These are phyloP conservation scores for Beverwykella pulmonaria DNA, from an alignment of 495 filamentous ascomycete species.

Conservation along the genomic window DNA sequence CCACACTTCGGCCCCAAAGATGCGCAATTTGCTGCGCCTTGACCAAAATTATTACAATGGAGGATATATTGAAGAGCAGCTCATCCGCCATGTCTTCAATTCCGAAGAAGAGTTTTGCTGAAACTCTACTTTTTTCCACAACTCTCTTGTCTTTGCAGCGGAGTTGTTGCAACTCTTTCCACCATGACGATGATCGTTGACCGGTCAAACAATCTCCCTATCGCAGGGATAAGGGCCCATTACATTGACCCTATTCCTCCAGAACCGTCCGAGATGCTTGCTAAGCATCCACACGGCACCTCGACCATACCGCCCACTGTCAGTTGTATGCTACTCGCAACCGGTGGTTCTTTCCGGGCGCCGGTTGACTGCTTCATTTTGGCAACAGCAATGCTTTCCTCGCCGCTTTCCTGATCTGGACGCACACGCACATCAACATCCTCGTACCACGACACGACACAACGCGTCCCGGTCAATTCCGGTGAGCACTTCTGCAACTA, in stretches of 20 bases:
- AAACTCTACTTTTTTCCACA: neutral
- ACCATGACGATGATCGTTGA: neutral
- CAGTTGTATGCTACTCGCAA: neutral
- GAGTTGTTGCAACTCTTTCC: neutral
- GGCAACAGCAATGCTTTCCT: neutral
- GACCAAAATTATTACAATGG: too few relatives aligned
- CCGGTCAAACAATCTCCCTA: neutral
- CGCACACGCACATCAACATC: neutral
- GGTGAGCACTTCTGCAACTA: neutral
- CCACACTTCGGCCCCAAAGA: too few relatives aligned
- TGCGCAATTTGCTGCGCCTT: neutral
- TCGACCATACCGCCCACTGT: neutral
- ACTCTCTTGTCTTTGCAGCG: neutral
- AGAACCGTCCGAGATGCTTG: slow-evolving; percentile 4
- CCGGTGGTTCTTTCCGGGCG: neutral
- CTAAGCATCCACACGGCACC: neutral
- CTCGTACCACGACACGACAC: neutral
- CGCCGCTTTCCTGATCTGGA: neutral
- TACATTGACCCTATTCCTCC: neutral
- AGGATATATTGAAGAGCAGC: too few relatives aligned
- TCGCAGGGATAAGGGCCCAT: neutral
- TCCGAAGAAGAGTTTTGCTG: neutral
- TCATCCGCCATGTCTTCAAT: too few relatives aligned
- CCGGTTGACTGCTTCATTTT: neutral
- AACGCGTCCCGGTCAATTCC: neutral